phyloP scores from a whole-genome alignment of 106 monocot species.

The Dioscorea zingiberensis region DNA sequence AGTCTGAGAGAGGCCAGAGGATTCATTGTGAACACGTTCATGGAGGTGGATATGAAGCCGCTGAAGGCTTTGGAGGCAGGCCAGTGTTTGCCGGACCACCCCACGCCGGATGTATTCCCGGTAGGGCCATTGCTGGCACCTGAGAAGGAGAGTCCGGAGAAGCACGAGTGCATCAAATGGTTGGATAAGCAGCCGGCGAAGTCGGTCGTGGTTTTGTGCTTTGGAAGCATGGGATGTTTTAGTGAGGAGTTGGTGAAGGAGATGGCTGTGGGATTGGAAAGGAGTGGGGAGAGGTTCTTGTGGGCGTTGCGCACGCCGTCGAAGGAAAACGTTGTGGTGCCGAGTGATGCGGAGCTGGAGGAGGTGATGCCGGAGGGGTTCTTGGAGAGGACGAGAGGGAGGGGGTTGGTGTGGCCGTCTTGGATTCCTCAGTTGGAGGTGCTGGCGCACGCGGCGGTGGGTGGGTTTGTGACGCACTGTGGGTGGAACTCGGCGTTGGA shows the following conservation, averaged over 20 bases:
- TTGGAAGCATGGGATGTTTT: slow-evolving; percentile 30
- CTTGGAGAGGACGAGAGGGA: slow-evolving; percentile 24
- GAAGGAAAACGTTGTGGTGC: background rate
- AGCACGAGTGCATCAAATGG: slow-evolving; percentile 26
- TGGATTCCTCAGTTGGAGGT: slow-evolving; percentile 42
- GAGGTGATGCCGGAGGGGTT: slow-evolving; percentile 33
- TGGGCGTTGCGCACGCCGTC: slow-evolving; percentile 5
- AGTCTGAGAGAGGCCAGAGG: slow-evolving; percentile 11
- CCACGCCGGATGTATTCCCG: background rate
- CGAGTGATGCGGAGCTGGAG: slow-evolving; percentile 7
- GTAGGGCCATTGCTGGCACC: slow-evolving; percentile 6
- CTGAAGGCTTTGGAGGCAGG: slow-evolving; percentile 1
- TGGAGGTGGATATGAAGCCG: slow-evolving; percentile 9
- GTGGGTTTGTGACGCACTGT: slow-evolving; percentile 63
- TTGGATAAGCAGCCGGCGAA: slow-evolving; percentile 18
- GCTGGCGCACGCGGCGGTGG: slow-evolving; percentile 32
- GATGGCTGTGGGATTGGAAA: slow-evolving; percentile 7
- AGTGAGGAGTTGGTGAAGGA: background rate
- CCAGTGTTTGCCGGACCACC: background rate
- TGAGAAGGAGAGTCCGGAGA: background rate
- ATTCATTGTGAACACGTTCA: slow-evolving; percentile 26
- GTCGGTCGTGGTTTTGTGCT: slow-evolving; percentile 39
- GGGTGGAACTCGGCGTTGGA: slow-evolving; percentile 72
- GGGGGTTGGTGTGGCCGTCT: slow-evolving; percentile 34
- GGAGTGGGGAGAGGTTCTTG: slow-evolving; percentile 17